Percentiles rank a stretch among this genome's conserved stretches.
These are phyloP conservation scores for Rhodosporidiobolus odoratus DNA, from an alignment of 768 basidiomycete species.

Conservation along the genomic window DNA sequence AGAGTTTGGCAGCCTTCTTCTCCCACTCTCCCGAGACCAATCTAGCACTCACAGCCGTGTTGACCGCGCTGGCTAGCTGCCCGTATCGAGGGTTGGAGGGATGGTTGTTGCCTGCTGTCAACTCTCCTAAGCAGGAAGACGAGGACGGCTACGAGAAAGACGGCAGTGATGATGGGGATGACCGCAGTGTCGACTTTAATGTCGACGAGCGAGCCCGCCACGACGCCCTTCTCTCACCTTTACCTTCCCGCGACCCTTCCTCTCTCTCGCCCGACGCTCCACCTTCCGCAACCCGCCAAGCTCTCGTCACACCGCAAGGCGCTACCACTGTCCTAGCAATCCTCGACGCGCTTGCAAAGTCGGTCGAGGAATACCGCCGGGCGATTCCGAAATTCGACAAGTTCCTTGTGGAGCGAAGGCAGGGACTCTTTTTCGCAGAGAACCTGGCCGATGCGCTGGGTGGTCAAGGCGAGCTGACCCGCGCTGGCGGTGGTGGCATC, in stretches of 20 bases:
- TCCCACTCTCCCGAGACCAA: slow-evolving; percentile 79
- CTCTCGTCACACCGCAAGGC: background rate
- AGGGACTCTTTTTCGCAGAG: slow-evolving; percentile 83
- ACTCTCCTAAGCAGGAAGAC: background rate
- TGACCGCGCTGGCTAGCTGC: slow-evolving; percentile 75
- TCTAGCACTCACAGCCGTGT: slow-evolving; percentile 74
- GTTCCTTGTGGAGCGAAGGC: slow-evolving; percentile 75
- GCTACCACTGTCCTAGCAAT: slow-evolving; percentile 59
- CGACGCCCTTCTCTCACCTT: slow-evolving; percentile 45
- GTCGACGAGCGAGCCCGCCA: slow-evolving; percentile 62
- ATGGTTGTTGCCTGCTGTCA: slow-evolving; percentile 66
- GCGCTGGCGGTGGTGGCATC: background rate
- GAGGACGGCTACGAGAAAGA: background rate
- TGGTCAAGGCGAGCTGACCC: no score
- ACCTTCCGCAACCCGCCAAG: slow-evolving; percentile 22
- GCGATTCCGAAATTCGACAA: slow-evolving; percentile 73
- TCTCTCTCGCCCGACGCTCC: background rate
- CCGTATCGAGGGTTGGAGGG: slow-evolving; percentile 79
- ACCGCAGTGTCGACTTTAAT: slow-evolving; percentile 70
- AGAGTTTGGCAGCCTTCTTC: slow-evolving; percentile 71
- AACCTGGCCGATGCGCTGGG: slow-evolving; percentile 80
- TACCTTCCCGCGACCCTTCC: background rate
- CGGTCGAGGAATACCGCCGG: slow-evolving; percentile 73
- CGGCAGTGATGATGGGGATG: slow-evolving; percentile 59
- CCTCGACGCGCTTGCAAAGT: slow-evolving; percentile 69